Conservation (phyloP, 2,329 filamentous ascomycete species). For the Bisporella sp. region DNA sequence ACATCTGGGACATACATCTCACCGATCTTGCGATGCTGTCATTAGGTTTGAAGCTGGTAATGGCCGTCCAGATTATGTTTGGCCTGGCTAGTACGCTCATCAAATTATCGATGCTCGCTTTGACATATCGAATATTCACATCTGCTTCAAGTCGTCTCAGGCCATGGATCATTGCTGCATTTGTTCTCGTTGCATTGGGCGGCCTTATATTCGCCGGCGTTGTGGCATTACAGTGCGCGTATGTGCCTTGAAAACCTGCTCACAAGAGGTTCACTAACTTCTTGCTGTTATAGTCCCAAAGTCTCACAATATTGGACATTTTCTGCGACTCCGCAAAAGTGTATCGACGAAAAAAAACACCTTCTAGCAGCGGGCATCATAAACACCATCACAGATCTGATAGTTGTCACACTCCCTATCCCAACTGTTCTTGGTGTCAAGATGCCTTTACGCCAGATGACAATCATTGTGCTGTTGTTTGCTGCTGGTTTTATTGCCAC, state of each 20-base stretch:
- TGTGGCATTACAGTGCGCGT: conserved; percentile 34
- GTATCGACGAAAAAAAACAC: conserved; percentile 42
- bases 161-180: conserved; percentile 23
- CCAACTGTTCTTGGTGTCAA: conserved; percentile 36
- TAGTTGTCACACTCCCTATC: conserved; percentile 43
- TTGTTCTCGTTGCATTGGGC: conserved; percentile 27
- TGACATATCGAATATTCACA: conserved; percentile 29
- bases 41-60: conserved; percentile 28
- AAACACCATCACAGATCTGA: conserved; percentile 51
- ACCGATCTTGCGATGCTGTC: conserved; percentile 20
- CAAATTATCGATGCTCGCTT: conserved; percentile 29
- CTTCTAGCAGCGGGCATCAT: conserved; percentile 46
- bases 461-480: conserved; percentile 39
- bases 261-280: not conserved
- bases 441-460: conserved; percentile 39
- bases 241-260: conserved; percentile 12
- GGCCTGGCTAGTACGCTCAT: conserved; percentile 27
- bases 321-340: conserved; percentile 26
- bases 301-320: conserved; percentile 30
- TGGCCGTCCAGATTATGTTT: conserved; percentile 32
- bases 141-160: conserved; percentile 25
- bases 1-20: conserved; percentile 32
- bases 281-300: conserved; percentile 24
- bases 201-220: conserved; percentile 26
- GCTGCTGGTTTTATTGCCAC: conserved; percentile 39